Percentiles rank a stretch among this genome's conserved stretches.
Conservation (phyloP, 2,329 filamentous ascomycete genomes). For the Botryosphaeria dothidea region DNA sequence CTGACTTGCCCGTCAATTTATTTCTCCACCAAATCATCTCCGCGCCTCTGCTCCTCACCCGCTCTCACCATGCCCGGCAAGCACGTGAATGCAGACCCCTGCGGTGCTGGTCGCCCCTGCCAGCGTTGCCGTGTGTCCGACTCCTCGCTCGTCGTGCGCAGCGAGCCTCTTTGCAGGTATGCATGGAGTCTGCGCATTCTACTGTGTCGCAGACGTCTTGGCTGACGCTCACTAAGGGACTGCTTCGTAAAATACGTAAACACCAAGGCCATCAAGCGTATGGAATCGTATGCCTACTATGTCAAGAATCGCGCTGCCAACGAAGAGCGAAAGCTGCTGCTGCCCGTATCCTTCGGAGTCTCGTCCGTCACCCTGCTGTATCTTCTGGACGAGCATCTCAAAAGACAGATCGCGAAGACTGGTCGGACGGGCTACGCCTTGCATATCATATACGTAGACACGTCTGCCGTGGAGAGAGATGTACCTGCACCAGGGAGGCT, state of each 20-base stretch:
- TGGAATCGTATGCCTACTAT: constrained; percentile 60
- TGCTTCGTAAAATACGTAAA: constrained; percentile 80
- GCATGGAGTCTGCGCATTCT: constrained; percentile 24
- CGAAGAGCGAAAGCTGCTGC: constrained; percentile 60
- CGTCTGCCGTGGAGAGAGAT: constrained; percentile 54
- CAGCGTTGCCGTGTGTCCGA: constrained; percentile 57
- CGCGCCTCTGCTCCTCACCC: neutral
- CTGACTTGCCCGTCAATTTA: constrained; percentile 1
- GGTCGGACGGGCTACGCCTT: constrained; percentile 69
- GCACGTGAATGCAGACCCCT: constrained; percentile 20
- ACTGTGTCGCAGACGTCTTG: neutral
- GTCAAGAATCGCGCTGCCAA: constrained; percentile 49
- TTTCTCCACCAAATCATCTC: neutral
- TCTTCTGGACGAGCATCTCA: constrained; percentile 69
- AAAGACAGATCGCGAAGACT: constrained; percentile 64
- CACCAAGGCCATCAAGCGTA: constrained; percentile 78
- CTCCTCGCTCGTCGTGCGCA: constrained; percentile 56
- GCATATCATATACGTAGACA: constrained; percentile 52
- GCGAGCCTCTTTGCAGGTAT: constrained; percentile 62
- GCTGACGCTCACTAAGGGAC: constrained; percentile 46
- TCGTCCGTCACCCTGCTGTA: constrained; percentile 79
- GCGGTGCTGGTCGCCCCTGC: constrained; percentile 43
- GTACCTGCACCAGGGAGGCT: constrained; percentile 39
- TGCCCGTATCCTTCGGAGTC: constrained; percentile 80
- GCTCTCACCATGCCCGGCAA: constrained; percentile 35